Evolutionary conservation across 2,329 filamentous ascomycete species (phyloP), one percentile per base, ranked within the genome.

Genomic region (Alternaria brassicicola): DNA sequence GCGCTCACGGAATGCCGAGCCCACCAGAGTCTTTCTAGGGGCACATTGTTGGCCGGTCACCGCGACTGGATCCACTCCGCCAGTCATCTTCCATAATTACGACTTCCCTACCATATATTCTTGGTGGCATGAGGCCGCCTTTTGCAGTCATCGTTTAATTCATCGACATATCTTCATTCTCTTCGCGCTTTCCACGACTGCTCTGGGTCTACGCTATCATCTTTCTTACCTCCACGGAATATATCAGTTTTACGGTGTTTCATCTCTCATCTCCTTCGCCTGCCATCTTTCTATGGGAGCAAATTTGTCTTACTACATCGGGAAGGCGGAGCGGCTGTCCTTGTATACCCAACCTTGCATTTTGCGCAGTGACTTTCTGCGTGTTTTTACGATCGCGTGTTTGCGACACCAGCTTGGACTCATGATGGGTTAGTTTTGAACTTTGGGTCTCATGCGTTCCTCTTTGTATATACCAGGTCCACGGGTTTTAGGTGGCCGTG

Each of bases 1-100:
- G 83, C 17, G 86, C 76, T 33, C 79, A 87, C 30, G 89, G 89
- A 19, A 92, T 94, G 87, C 92, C 94, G 83, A 95, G 91, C 73
- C 92, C 92, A 4, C 68, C 68, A 88, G 94, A 79, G 93, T 91
- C 76, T 87, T 92, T 65, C 59, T 71, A 65, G 70, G 39, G n/a
- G 21, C 23, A 39, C 5, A 25, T 17, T n/a, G 12, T 25, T 21
- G 45, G 52, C 15, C 49, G 28, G 15, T 36, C 13, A 36, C 13
- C 13, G 6, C 21, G n/a, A 12, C 13, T 35, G 15, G 36, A 33
- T 21, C 26, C 19, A 26, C 13, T 36, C 4, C 31, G 21, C n/a
- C 48, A 30, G 13, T 30, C 41, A 15, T 38, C 23, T 60, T 30
- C 26, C 26, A 36, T 35, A 53, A 47, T 56, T 54, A 28, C 41